A percentile compares a stretch with the other conserved stretches of the same genome.
Evolutionary conservation across 2,329 filamentous ascomycete genomes (phyloP).

Genomic region (Aureobasidium sp.): DNA sequence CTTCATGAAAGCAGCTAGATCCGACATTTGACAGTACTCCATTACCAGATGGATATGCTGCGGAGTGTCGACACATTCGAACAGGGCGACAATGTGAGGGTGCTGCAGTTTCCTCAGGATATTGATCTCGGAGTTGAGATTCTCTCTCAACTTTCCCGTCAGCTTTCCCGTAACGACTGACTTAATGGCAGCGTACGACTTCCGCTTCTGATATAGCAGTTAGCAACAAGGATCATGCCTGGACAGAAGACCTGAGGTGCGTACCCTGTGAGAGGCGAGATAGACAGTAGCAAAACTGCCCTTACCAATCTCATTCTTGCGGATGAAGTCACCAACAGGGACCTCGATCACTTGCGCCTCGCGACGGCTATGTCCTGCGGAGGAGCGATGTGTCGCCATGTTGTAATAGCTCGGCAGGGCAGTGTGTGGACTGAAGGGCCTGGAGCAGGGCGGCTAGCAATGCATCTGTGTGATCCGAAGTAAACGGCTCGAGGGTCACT

Average conservation of each 20-base stretch:
- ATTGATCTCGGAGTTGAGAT: slow-evolving; percentile 89
- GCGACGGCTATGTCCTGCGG: background rate
- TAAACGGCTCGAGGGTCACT: background rate
- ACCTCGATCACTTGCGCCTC: slow-evolving; percentile 22
- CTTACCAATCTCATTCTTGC: slow-evolving; percentile 87
- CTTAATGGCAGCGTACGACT: slow-evolving; percentile 87
- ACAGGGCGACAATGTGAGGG: slow-evolving; percentile 92
- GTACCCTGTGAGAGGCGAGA: slow-evolving; percentile 31
- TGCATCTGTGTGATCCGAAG: background rate
- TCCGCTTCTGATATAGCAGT: slow-evolving; percentile 51
- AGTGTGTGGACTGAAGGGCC: background rate
- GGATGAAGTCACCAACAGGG: slow-evolving; percentile 67
- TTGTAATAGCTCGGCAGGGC: background rate
- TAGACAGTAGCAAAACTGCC: slow-evolving; percentile 97
- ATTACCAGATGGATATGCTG: slow-evolving; percentile 94
- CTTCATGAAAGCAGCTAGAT: slow-evolving; percentile 93
- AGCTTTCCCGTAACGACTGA: slow-evolving; percentile 85
- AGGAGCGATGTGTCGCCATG: slow-evolving; percentile 12
- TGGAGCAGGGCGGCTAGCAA: slow-evolving; percentile 1
- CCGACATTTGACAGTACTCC: slow-evolving; percentile 96
- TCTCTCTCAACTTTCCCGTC: slow-evolving; percentile 94
- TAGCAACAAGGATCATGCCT: background rate
- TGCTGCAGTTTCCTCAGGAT: slow-evolving; percentile 92
- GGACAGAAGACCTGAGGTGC: background rate
- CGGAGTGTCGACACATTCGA: slow-evolving; percentile 82